A percentile compares a stretch with the other conserved stretches of the same genome.
Conservation (phyloP, 2,329 filamentous ascomycete species). For the Talaromyces islandicus region DNA sequence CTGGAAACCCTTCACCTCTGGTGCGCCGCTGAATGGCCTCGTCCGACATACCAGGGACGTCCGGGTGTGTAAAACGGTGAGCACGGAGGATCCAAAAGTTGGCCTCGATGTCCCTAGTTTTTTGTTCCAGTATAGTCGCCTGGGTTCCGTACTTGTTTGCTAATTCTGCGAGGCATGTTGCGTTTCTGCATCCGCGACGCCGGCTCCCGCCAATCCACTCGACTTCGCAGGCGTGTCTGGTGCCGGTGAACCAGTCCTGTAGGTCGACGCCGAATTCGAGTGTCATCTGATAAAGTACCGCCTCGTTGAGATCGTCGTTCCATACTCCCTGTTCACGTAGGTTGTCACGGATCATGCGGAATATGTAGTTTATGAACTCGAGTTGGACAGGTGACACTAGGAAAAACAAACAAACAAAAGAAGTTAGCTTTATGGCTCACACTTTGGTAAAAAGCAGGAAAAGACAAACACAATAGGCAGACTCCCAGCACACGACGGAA, state of each 20-base stretch:
- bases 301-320: conserved; percentile 13
- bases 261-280: conserved; percentile 19
- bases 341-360: conserved; percentile 27
- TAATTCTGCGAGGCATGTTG: conserved; percentile 19
- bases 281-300: conserved; percentile 20
- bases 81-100: conserved; percentile 26
- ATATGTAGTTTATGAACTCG: conserved; percentile 19
- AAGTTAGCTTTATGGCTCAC: conserved; percentile 5
- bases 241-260: conserved; percentile 11
- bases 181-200: conserved; percentile 19
- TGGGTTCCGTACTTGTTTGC: conserved; percentile 13
- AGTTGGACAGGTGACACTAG: not conserved
- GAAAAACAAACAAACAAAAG: not conserved
- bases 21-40: conserved; percentile 13
- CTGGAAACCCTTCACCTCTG: conserved; percentile 22
- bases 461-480: conserved; percentile 23
- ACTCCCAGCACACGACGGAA: conserved; percentile 29
- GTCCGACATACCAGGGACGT: conserved; percentile 14
- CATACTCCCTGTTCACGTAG: conserved; percentile 16
- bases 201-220: conserved; percentile 25
- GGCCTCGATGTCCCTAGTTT: conserved; percentile 12
- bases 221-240: conserved; percentile 25
- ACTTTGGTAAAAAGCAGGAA: not conserved
- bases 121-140: not conserved
- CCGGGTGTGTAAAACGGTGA: conserved; percentile 25